Evolutionary conservation across 2,329 filamentous ascomycete genomes (phyloP).

Genomic region (Scytalidium lignicola): DNA sequence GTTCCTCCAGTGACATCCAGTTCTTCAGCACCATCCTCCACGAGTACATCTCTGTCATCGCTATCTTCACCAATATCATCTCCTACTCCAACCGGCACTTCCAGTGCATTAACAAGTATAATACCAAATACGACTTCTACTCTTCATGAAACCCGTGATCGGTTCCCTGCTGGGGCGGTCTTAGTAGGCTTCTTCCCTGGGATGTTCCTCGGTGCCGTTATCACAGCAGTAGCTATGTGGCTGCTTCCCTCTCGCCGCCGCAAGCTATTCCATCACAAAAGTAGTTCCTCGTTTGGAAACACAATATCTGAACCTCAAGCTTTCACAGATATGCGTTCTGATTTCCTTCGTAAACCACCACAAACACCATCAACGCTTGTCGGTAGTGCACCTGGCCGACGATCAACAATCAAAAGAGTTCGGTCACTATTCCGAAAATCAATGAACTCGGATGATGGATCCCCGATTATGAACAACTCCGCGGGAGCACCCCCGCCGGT

Average conservation of each 20-base stretch:
- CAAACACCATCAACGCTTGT: slow-evolving; percentile 15
- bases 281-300: slow-evolving; percentile 38
- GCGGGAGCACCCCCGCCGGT: slow-evolving; percentile 14
- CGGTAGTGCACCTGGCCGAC: slow-evolving; percentile 7
- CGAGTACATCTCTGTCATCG: slow-evolving; percentile 14
- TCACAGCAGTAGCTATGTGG: slow-evolving; percentile 35
- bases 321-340: slow-evolving; percentile 41
- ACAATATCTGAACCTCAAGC: slow-evolving; percentile 45
- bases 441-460: neutral
- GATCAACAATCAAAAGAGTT: slow-evolving; percentile 15
- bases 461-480: neutral
- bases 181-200: slow-evolving; percentile 33
- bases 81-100: slow-evolving; percentile 7
- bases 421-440: slow-evolving; percentile 23
- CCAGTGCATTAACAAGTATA: slow-evolving; percentile 19
- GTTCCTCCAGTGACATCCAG: slow-evolving; percentile 27
- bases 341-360: slow-evolving; percentile 43
- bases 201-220: slow-evolving; percentile 38
- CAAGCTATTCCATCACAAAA: slow-evolving; percentile 21
- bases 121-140: slow-evolving; percentile 1
- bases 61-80: slow-evolving; percentile 19
- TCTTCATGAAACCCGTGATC: slow-evolving; percentile 9
- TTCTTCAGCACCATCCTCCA: slow-evolving; percentile 15
- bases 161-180: slow-evolving; percentile 21
- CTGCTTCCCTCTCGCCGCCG: slow-evolving; percentile 24